These are phyloP conservation scores for Ramularia collo-cygni DNA, from an alignment of 2,329 filamentous ascomycete species.

Conservation along the genomic window DNA sequence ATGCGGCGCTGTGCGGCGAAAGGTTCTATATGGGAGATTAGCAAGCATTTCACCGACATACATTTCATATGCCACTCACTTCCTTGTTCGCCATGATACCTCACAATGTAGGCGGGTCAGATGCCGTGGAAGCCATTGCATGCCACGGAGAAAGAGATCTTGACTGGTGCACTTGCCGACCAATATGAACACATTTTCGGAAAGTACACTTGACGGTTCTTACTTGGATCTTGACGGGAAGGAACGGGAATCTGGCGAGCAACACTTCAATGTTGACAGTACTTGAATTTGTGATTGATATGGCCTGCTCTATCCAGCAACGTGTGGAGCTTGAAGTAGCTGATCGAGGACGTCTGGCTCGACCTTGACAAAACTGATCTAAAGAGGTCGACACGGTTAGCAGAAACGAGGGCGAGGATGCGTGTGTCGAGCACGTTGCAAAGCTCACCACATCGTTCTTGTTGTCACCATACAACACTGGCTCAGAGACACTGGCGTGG, in stretches of 20 bases:
- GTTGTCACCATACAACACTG: constrained; percentile 64
- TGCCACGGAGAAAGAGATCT: no score
- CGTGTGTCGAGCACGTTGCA: no score
- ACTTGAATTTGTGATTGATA: no score
- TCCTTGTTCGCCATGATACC: constrained; percentile 25
- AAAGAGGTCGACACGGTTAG: constrained; percentile 3
- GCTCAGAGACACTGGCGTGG: constrained; percentile 68
- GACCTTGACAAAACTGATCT: constrained; percentile 29
- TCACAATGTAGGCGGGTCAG: no score
- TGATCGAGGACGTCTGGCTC: constrained; percentile 17
- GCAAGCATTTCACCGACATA: background rate
- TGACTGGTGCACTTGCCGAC: no score
- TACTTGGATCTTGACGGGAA: no score
- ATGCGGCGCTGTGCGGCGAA: constrained; percentile 12
- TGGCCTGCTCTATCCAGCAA: no score
- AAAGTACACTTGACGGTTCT: no score
- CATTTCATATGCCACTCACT: constrained; percentile 9
- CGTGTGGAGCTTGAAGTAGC: background rate
- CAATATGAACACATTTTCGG: no score
- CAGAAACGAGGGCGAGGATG: background rate
- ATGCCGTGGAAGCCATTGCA: no score
- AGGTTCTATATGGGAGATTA: constrained; percentile 17
- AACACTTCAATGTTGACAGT: no score
- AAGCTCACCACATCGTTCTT: constrained; percentile 66
- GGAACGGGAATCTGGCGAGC: no score